Percentiles rank a stretch among this genome's conserved stretches.
phyloP scores from a whole-genome alignment of 176 grass and related monocot species.

The Oryza australiensis region DNA sequence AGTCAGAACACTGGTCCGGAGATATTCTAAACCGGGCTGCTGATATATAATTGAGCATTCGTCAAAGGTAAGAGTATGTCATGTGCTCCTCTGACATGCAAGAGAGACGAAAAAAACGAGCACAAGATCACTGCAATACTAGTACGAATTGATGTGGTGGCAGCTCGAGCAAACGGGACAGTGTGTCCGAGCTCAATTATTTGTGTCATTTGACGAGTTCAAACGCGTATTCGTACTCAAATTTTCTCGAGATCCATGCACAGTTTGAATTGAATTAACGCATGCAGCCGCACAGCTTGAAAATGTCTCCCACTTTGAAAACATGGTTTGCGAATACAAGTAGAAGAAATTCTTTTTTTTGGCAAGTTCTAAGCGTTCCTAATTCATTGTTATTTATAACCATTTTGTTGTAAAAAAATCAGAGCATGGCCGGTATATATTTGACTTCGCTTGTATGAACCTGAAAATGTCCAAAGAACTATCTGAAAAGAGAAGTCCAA shows the following conservation, averaged over 20 bases:
- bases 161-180: not conserved
- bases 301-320: too few relatives aligned
- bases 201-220: not conserved
- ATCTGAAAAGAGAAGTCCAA: not conserved
- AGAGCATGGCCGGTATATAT: not conserved
- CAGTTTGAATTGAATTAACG: not conserved
- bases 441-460: not conserved
- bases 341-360: not conserved
- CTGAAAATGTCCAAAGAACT: not conserved
- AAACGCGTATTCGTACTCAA: not conserved
- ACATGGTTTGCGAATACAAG: not conserved
- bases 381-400: not conserved
- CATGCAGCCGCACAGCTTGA: not conserved
- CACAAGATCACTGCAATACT: not conserved
- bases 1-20: not conserved
- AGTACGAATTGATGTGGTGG: not conserved
- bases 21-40: not conserved
- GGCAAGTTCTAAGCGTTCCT: not conserved
- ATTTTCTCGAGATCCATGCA: not conserved
- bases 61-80: conserved; percentile 4
- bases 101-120: too few relatives aligned
- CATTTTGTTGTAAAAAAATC: not conserved
- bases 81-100: conserved; percentile 32
- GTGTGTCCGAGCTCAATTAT: not conserved
- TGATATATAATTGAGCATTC: not conserved